phyloP scores from a whole-genome alignment of 768 basidiomycete genomes.

The Holtermanniella nyarrowii region DNA sequence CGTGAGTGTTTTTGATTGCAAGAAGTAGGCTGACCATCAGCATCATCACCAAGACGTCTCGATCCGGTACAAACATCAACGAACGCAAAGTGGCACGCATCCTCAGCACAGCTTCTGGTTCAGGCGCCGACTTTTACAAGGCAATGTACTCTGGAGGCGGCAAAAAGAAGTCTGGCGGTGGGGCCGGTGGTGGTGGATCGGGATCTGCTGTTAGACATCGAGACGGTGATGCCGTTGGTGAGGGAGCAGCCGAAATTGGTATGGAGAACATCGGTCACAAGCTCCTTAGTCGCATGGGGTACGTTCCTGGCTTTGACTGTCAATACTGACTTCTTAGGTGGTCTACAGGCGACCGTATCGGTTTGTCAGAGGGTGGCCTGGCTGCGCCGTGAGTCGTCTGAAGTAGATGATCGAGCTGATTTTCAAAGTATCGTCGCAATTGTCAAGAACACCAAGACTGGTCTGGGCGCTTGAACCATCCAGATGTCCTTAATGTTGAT shows the following conservation, averaged over 20 bases:
- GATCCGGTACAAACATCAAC: constrained; percentile 50
- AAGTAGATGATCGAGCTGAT: not conserved
- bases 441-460: constrained; percentile 75
- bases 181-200: constrained; percentile 10
- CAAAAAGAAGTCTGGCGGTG: constrained; percentile 33
- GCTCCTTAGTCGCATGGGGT: constrained; percentile 79
- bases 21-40: constrained; percentile 7
- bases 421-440: constrained; percentile 54
- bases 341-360: constrained; percentile 71
- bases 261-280: constrained; percentile 73
- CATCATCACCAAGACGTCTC: constrained; percentile 59
- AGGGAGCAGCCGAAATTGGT: constrained; percentile 69
- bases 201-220: constrained; percentile 47
- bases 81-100: constrained; percentile 53
- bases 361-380: constrained; percentile 51
- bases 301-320: constrained; percentile 7
- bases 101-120: constrained; percentile 28
- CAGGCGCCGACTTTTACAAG: constrained; percentile 37
- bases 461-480: constrained; percentile 66
- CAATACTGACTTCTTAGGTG: constrained; percentile 43
- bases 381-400: constrained; percentile 49
- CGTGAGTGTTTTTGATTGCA: constrained; percentile 37
- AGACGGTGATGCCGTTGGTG: constrained; percentile 83
- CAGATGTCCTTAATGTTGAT: too few species aligned
- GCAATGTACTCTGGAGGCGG: constrained; percentile 36